Conservation (phyloP, 805 yeast species). For the Candida silvatica region DNA sequence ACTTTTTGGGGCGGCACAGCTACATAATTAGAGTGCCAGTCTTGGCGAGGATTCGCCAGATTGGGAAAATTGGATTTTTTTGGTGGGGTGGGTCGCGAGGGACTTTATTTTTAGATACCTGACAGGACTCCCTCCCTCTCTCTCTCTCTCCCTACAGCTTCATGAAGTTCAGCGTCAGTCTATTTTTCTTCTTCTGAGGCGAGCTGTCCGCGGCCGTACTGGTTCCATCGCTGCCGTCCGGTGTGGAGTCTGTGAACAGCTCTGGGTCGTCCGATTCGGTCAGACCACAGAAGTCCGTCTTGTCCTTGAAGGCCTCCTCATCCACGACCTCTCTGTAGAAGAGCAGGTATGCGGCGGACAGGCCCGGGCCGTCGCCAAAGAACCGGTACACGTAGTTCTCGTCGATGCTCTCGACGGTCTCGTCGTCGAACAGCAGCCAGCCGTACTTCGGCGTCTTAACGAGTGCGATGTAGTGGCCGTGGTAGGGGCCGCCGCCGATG, state of each 20-base stretch:
- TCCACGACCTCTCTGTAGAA: slow-evolving; percentile 60
- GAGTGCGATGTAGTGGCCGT: slow-evolving; percentile 89
- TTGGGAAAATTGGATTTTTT: too few relatives aligned
- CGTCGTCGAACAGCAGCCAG: slow-evolving; percentile 94
- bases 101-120: too few relatives aligned
- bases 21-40: too few relatives aligned
- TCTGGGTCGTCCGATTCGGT: slow-evolving; percentile 10
- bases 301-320: slow-evolving; percentile 25
- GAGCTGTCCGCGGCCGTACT: neutral
- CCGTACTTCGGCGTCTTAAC: slow-evolving; percentile 72
- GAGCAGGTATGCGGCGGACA: slow-evolving; percentile 86
- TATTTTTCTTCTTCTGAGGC: slow-evolving; percentile 5
- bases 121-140: too few relatives aligned
- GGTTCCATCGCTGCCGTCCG: too few relatives aligned
- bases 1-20: too few relatives aligned
- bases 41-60: too few relatives aligned
- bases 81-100: too few relatives aligned
- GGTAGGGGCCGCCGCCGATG: slow-evolving; percentile 96
- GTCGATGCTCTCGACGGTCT: slow-evolving; percentile 82
- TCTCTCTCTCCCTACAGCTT: too few relatives aligned
- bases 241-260: neutral
- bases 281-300: slow-evolving; percentile 22
- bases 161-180: slow-evolving; percentile 11
- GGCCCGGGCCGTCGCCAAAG: slow-evolving; percentile 80
- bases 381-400: slow-evolving; percentile 77